Conservation (phyloP, 2,329 filamentous ascomycete species). For the Talaromyces sp. region DNA sequence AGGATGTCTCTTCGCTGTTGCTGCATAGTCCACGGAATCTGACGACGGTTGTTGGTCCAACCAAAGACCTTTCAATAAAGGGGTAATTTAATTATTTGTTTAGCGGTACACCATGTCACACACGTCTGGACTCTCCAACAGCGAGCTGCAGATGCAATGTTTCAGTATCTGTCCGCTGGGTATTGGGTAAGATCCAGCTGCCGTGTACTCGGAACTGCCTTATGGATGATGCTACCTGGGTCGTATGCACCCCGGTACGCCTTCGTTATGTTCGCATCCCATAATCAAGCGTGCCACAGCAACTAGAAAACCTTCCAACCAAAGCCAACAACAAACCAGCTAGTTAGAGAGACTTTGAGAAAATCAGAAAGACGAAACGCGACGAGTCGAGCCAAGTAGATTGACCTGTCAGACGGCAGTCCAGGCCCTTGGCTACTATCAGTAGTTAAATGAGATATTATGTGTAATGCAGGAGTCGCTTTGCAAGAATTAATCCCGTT, state of each 20-base stretch:
- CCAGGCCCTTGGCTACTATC: background rate
- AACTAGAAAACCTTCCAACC: too few species aligned
- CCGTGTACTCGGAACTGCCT: background rate
- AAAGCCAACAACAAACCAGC: background rate
- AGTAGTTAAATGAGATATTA: background rate
- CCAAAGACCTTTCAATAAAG: background rate
- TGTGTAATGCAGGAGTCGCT: background rate
- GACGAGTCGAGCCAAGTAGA: too few species aligned
- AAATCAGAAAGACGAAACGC: background rate
- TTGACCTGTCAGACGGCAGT: background rate
- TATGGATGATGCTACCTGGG: too few species aligned
- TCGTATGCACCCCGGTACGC: background rate
- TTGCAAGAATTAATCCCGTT: background rate
- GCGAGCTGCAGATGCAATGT: background rate
- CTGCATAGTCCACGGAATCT: too few species aligned
- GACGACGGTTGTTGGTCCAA: too few species aligned
- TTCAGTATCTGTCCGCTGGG: background rate
- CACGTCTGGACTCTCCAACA: background rate
- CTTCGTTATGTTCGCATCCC: background rate
- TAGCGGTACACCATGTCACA: background rate
- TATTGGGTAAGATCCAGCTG: background rate
- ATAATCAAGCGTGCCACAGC: background rate
- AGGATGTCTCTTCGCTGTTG: too few species aligned
- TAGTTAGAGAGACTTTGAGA: background rate
- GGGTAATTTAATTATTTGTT: background rate